Conservation (phyloP, 2,329 filamentous ascomycete genomes). For the Calcarisporium arbuscula region DNA sequence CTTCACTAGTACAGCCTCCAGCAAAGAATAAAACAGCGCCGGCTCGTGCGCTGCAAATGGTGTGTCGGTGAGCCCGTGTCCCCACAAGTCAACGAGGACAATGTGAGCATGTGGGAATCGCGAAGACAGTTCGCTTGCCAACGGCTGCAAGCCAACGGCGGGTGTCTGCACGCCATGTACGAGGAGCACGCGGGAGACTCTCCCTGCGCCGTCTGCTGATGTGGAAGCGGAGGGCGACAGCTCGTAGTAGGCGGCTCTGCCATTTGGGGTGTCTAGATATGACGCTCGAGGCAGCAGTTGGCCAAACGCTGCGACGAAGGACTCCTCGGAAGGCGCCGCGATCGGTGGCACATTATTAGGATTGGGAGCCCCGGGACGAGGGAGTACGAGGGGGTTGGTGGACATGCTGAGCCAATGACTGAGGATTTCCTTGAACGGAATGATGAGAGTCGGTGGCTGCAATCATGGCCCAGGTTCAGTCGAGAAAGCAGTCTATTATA, state of each 20-base stretch:
- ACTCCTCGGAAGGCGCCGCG: constrained; percentile 26
- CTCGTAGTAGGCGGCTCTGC: constrained; percentile 34
- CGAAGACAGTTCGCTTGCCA: constrained; percentile 28
- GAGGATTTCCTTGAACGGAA: too few species aligned
- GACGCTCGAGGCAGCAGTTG: constrained; percentile 28
- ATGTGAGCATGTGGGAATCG: constrained; percentile 29
- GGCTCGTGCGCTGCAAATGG: constrained; percentile 34
- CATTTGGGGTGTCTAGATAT: constrained; percentile 23
- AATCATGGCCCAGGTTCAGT: too few species aligned
- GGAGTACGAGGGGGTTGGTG: too few species aligned
- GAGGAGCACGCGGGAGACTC: constrained; percentile 31
- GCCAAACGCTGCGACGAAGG: constrained; percentile 31
- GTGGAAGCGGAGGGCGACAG: constrained; percentile 15
- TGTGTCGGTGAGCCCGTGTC: constrained; percentile 45
- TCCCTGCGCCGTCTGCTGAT: background rate
- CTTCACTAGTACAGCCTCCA: constrained; percentile 31
- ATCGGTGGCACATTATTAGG: too few species aligned
- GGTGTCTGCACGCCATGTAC: constrained; percentile 47
- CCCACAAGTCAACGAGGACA: constrained; percentile 44
- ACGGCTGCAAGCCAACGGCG: constrained; percentile 39
- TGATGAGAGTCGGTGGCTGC: too few species aligned
- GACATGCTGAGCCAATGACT: too few species aligned
- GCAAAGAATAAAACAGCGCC: constrained; percentile 33
- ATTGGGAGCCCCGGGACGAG: too few species aligned
- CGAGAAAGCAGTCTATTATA: too few species aligned